phyloP scores from a whole-genome alignment of 768 basidiomycete species.

The Hygrocybe punicea region DNA sequence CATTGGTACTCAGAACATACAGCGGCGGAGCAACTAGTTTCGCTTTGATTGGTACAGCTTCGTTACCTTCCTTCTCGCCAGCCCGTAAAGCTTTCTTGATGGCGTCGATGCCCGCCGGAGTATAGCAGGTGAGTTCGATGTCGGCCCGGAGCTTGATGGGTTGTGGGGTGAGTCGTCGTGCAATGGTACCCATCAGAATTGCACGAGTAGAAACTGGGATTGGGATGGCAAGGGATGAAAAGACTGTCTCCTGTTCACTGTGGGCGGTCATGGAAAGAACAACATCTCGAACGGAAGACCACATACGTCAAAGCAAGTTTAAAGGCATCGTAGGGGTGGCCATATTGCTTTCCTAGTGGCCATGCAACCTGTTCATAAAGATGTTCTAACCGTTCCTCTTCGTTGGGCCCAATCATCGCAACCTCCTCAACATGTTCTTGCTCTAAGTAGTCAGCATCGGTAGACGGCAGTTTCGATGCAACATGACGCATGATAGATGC shows the following conservation, averaged over 20 bases:
- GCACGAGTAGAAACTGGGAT: constrained; percentile 54
- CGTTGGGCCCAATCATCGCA: constrained; percentile 46
- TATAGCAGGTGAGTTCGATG: constrained; percentile 95
- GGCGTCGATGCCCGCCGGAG: constrained; percentile 92
- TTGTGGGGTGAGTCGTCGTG: constrained; percentile 92
- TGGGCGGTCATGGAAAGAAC: constrained; percentile 1
- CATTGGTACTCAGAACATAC: constrained; percentile 93
- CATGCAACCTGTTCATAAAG: constrained; percentile 90
- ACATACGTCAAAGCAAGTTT: constrained; percentile 91
- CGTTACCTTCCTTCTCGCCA: constrained; percentile 84
- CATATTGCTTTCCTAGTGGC: constrained; percentile 89
- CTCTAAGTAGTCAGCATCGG: constrained; percentile 38
- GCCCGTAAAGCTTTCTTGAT: constrained; percentile 89
- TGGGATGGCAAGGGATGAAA: constrained; percentile 60
- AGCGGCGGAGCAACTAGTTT: constrained; percentile 94
- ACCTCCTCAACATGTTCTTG: constrained; percentile 45
- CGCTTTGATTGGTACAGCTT: constrained; percentile 93
- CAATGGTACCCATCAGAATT: constrained; percentile 78
- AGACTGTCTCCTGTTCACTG: constrained; percentile 67
- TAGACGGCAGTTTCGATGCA: constrained; percentile 70
- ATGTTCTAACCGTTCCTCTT: constrained; percentile 77
- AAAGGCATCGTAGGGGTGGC: constrained; percentile 97
- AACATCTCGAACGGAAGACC: background rate
- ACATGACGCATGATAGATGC: constrained; percentile 91
- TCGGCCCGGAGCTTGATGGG: constrained; percentile 98